Evolutionary conservation across 805 yeast genomes (phyloP), one percentile per base, ranked within the genome.

Genomic region (Ogataea pignaliae): DNA sequence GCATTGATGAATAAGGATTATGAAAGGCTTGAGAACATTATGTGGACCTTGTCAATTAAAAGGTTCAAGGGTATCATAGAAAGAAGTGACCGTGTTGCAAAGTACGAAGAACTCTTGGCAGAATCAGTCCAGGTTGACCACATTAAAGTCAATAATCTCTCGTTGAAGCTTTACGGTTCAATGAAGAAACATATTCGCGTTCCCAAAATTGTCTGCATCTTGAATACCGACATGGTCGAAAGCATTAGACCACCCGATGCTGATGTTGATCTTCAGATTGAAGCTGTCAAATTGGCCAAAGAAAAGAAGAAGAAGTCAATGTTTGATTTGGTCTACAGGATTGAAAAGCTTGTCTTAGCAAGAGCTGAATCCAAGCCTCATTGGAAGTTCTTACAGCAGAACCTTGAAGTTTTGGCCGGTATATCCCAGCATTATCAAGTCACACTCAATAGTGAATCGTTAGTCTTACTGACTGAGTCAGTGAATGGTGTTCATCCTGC

Each of bases 401-500:
- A 77, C 41, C 56, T 84, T 36, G 72, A 73, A 8, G 61, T 81
- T 18, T 62, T 84, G 37, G 66, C 75, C 0, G 70, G 70, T 29
- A 56, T 83, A 9, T 87, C 84, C 54, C 65, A 72, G 1, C 78
- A 73, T 48, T 60, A 72, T 31, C 87, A 82, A 49, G 63, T 75
- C 9, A 63, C 69, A 3, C 61, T 74, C 0, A 68, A 70, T 40
- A 55, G 61, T 3, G 67, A 66, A 1, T 68, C 74, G 1, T 52
- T 81, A 10, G 60, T 60, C 30, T 53, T 74, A 2, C 63, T 85
- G 29, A 69, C 75, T 9, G 63, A 67, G 2, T 69, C 70, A 30
- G 73, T 85, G 1, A 63, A 71, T 12, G 72, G 76, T n/a, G 78
- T 78, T 17, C 95, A 88, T 60, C 96, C 96, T 0, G 64, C 73